Evolutionary conservation across 2,329 filamentous ascomycete species (phyloP).

Genomic region (Claviceps sp.): DNA sequence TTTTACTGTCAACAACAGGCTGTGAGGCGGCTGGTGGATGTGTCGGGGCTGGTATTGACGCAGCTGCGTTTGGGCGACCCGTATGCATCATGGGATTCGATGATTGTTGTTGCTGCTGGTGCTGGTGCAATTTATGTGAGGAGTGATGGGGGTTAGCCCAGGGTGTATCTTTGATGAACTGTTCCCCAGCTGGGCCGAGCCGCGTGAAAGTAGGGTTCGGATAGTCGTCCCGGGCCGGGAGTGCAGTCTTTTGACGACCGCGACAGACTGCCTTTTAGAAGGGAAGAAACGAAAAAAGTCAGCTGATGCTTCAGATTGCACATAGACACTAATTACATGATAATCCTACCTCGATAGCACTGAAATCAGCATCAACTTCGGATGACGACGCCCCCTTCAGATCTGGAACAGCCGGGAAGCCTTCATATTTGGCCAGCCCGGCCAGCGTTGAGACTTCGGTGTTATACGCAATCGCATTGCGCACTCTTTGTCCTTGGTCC

Average conservation of each 20-base stretch:
- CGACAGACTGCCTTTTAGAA: slow-evolving; percentile 20
- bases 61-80: slow-evolving; percentile 7
- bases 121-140: slow-evolving; percentile 39
- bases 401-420: slow-evolving; percentile 88
- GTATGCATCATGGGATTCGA: slow-evolving; percentile 10
- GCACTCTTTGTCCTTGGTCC: slow-evolving; percentile 61
- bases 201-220: slow-evolving; percentile 33
- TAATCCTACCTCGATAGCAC: slow-evolving; percentile 63
- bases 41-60: background rate
- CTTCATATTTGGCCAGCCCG: slow-evolving; percentile 86
- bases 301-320: slow-evolving; percentile 5
- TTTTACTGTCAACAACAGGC: slow-evolving; percentile 11
- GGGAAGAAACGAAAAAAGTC: slow-evolving; percentile 6
- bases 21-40: slow-evolving; percentile 12
- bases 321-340: background rate
- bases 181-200: slow-evolving; percentile 60
- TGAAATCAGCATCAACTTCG: slow-evolving; percentile 77
- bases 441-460: slow-evolving; percentile 85
- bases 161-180: slow-evolving; percentile 77
- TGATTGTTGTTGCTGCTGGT: slow-evolving; percentile 18
- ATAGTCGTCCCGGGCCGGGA: slow-evolving; percentile 32
- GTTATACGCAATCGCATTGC: slow-evolving; percentile 84
- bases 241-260: slow-evolving; percentile 24
- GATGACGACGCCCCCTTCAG: slow-evolving; percentile 57
- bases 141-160: slow-evolving; percentile 87